A percentile compares a stretch with the other conserved stretches of the same genome.
These are phyloP conservation scores for Pseudogymnoascus pannorum DNA, from an alignment of 2,329 filamentous ascomycete species.

Conservation along the genomic window DNA sequence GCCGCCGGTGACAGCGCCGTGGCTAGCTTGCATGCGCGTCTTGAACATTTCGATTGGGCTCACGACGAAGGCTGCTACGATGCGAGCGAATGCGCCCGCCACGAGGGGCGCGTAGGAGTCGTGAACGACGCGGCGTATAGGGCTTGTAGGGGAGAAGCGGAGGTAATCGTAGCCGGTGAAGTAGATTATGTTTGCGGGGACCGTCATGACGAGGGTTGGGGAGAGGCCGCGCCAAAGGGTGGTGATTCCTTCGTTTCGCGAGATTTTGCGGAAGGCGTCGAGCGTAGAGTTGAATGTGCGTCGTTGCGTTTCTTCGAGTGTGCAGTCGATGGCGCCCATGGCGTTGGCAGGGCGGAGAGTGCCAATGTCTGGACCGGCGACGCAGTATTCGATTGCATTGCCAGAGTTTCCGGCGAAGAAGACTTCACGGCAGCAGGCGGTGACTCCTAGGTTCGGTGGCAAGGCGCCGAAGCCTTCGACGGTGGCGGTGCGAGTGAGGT, in stretches of 20 bases:
- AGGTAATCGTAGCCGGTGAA: slow-evolving; percentile 98
- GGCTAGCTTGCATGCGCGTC: slow-evolving; percentile 80
- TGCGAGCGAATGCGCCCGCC: slow-evolving; percentile 70
- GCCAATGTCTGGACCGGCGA: slow-evolving; percentile 27
- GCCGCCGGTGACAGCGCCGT: slow-evolving; percentile 39
- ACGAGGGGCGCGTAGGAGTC: slow-evolving; percentile 73
- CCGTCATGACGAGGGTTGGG: slow-evolving; percentile 88
- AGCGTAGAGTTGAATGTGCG: slow-evolving; percentile 83
- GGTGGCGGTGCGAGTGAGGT: slow-evolving; percentile 48
- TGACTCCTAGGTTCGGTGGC: slow-evolving; percentile 80
- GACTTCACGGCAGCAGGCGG: slow-evolving; percentile 90
- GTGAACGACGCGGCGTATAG: slow-evolving; percentile 54
- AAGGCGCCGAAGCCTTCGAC: slow-evolving; percentile 57
- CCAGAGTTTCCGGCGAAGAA: slow-evolving; percentile 98
- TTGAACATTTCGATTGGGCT: slow-evolving; percentile 90
- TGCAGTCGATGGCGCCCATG: slow-evolving; percentile 58
- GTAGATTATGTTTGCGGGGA: slow-evolving; percentile 96
- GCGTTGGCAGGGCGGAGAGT: slow-evolving; percentile 32
- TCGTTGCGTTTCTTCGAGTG: slow-evolving; percentile 77
- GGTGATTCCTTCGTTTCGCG: slow-evolving; percentile 77
- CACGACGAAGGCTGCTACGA: slow-evolving; percentile 74
- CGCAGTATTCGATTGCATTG: slow-evolving; percentile 64
- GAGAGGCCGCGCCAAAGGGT: slow-evolving; percentile 90
- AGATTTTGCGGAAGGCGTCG: slow-evolving; percentile 89
- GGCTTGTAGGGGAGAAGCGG: slow-evolving; percentile 64